Evolutionary conservation across 441 rosid genomes (phyloP).

Genomic region (Pelargonium hybrid): DNA sequence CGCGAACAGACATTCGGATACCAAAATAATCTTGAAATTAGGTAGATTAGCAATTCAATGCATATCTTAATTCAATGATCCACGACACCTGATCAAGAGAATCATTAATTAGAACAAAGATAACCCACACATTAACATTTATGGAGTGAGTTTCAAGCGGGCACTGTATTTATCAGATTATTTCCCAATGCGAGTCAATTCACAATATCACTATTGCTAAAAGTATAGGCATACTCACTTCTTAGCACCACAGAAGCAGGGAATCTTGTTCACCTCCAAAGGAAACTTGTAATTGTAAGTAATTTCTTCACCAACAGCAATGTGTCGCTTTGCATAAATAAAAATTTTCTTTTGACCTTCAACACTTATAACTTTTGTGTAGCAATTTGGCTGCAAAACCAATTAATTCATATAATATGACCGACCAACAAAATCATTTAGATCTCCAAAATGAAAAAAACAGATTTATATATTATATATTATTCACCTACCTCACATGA

Average conservation of each 20-base stretch:
- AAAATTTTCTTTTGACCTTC: slow-evolving; percentile 92
- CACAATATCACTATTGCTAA: background rate
- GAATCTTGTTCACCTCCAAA: slow-evolving; percentile 87
- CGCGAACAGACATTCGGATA: slow-evolving; percentile 16
- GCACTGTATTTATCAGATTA: background rate
- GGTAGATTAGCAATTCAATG: slow-evolving; percentile 21
- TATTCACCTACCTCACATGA: slow-evolving; percentile 70
- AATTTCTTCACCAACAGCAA: slow-evolving; percentile 83
- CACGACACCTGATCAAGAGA: slow-evolving; percentile 64
- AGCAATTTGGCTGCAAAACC: slow-evolving; percentile 84
- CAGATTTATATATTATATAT: slow-evolving; percentile 15
- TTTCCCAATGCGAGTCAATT: background rate
- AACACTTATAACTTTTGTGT: slow-evolving; percentile 87
- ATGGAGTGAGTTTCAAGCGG: slow-evolving; percentile 2
- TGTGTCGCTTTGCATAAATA: slow-evolving; percentile 87
- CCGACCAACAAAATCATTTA: slow-evolving; percentile 15
- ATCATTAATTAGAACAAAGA: slow-evolving; percentile 5
- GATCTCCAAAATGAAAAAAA: slow-evolving; percentile 18
- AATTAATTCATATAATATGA: slow-evolving; percentile 19
- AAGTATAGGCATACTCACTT: slow-evolving; percentile 44
- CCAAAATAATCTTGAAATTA: slow-evolving; percentile 18
- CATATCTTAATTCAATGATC: slow-evolving; percentile 68
- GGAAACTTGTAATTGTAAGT: slow-evolving; percentile 97
- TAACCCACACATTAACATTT: background rate
- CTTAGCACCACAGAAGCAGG: slow-evolving; percentile 90